Base-by-base conservation (phyloP, 768 basidiomycete genomes). In the Glaciozyma martinii region DNA sequence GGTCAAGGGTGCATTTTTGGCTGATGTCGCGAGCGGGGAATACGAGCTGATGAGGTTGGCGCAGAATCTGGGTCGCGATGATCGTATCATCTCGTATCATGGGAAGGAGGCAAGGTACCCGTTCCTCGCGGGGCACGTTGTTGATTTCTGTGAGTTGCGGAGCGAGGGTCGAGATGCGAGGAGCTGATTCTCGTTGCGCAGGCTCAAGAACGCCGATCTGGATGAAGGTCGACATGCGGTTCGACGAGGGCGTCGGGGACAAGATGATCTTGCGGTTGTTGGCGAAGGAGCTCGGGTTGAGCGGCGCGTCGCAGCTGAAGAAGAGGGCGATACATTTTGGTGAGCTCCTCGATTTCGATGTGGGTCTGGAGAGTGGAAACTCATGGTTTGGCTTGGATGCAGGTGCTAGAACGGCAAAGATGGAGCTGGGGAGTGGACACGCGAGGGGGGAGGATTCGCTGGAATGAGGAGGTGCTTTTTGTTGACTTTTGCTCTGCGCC, bases 301-400 rank as follows among this genome's bases (percentile, higher is more conserved):
- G 81, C 3, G 83, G 85, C 67, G 89, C 90, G 8, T 87, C 87
- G 66, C 64, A 71, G 59, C 79, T 89, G 67, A 91, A 87, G 75
- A 99, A 99, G 78, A 76, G 88, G 64, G 95, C 95, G 19, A 95
- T 97, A 88, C 95, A 98, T 73, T 99, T 99, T 78, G 94, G 94
- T 1, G 63, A 65, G 47, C 18, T 33, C 49, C n/a, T 13, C 25
- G 3, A 10, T 5, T 50, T 25, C 25, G n/a, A 6, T 5, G 5
- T 15, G 25, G 2, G 1, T 25, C 1, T 5, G 23, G 9, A 5
- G 23, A n/a, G 10, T 10, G 37, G 7, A 7, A 40, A 13, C 37
- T 27, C n/a, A n/a, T 50, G 49, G 16, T 10, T 10, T 13, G 13
- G 4, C 49, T n/a, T 32, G 12, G 4, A 7, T 10, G 6, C 46